Percentiles rank a stretch among this genome's conserved stretches.
These are phyloP conservation scores for Stephanodiscus minutulus DNA, from an alignment of 108 stramenopile genomes.

Conservation along the genomic window DNA sequence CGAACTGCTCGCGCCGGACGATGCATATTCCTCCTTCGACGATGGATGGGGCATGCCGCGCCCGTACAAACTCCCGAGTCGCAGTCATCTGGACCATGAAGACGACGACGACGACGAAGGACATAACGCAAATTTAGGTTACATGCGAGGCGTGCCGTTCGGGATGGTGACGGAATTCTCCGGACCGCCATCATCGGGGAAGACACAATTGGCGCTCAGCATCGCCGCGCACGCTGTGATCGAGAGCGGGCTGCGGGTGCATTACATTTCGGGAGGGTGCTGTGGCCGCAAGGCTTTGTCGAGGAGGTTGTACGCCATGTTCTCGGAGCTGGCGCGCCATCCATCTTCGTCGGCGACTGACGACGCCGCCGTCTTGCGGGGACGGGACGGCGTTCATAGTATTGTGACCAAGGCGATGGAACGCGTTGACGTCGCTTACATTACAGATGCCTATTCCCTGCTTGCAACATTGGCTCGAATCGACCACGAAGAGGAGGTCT, in stretches of 20 bases:
- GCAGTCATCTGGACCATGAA: background rate
- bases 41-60: slow-evolving; percentile 16
- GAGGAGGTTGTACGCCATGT: slow-evolving; percentile 29
- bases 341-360: background rate
- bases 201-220: slow-evolving; percentile 47
- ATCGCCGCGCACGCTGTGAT: slow-evolving; percentile 40
- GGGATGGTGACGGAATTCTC: slow-evolving; percentile 50
- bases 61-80: slow-evolving; percentile 20
- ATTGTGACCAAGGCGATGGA: slow-evolving; percentile 16
- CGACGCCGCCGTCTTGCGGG: background rate
- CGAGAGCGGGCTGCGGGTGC: slow-evolving; percentile 10
- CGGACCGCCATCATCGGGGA: slow-evolving; percentile 49
- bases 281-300: slow-evolving; percentile 20
- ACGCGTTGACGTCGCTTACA: slow-evolving; percentile 18
- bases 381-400: background rate
- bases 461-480: slow-evolving; percentile 41
- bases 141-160: slow-evolving; percentile 33
- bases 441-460: slow-evolving; percentile 39
- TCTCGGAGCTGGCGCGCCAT: slow-evolving; percentile 14
- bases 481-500: slow-evolving; percentile 26
- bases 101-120: background rate
- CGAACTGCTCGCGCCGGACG: slow-evolving; percentile 20
- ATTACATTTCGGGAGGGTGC: slow-evolving; percentile 28
- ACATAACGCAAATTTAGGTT: background rate
- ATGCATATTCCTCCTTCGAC: slow-evolving; percentile 10